phyloP scores from a whole-genome alignment of 2,329 filamentous ascomycete genomes.

The Huntiella bhutanensis region DNA sequence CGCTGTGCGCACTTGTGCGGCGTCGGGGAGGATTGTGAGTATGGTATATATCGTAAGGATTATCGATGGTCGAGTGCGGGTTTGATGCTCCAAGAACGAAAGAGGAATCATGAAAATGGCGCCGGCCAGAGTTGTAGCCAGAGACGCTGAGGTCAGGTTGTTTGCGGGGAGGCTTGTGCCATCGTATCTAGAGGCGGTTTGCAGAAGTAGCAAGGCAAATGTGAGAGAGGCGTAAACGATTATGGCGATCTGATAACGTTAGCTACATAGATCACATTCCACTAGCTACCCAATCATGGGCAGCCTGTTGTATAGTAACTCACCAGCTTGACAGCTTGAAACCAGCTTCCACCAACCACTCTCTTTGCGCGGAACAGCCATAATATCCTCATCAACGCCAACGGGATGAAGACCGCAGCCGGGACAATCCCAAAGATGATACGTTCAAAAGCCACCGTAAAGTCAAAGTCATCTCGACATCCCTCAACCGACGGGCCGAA shows the following conservation, averaged over 20 bases:
- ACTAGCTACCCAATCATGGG: slow-evolving; percentile 13
- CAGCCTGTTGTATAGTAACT: slow-evolving; percentile 10
- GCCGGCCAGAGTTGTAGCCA: slow-evolving; percentile 17
- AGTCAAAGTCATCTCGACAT: slow-evolving; percentile 30
- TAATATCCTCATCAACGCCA: slow-evolving; percentile 18
- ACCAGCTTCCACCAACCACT: slow-evolving; percentile 19
- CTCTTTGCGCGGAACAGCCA: slow-evolving; percentile 17
- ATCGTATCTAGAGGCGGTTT: slow-evolving; percentile 11
- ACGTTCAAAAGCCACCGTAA: slow-evolving; percentile 30
- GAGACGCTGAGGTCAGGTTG: slow-evolving; percentile 16
- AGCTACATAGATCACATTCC: slow-evolving; percentile 10
- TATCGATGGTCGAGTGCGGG: slow-evolving; percentile 22
- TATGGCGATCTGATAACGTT: slow-evolving; percentile 14
- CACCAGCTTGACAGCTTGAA: slow-evolving; percentile 19
- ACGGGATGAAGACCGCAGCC: slow-evolving; percentile 20
- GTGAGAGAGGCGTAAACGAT: slow-evolving; percentile 17
- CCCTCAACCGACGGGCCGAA: slow-evolving; percentile 27
- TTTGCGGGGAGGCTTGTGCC: slow-evolving; percentile 12
- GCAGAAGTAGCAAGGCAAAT: slow-evolving; percentile 18
- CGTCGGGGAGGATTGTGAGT: slow-evolving; percentile 25
- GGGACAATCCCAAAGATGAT: slow-evolving; percentile 28
- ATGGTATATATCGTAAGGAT: slow-evolving; percentile 24
- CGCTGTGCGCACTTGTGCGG: slow-evolving; percentile 23
- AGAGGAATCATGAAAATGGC: slow-evolving; percentile 17
- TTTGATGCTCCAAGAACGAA: slow-evolving; percentile 21